phyloP scores from a whole-genome alignment of 768 basidiomycete genomes.

The Collybiopsis luxurians region DNA sequence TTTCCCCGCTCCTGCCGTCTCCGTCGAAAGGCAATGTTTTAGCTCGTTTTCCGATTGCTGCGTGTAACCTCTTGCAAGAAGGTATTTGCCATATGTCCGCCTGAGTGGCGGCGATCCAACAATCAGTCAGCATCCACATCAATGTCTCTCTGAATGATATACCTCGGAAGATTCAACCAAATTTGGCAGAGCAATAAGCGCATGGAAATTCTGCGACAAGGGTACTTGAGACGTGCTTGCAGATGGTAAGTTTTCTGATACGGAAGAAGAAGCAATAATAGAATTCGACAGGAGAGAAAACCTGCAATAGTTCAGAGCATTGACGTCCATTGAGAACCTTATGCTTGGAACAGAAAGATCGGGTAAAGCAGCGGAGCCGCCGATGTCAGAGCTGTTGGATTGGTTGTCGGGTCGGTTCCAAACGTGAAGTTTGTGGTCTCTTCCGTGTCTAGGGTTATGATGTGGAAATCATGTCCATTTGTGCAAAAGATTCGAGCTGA shows the following conservation, averaged over 20 bases:
- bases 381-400: conserved; percentile 39
- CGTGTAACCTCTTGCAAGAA: conserved; percentile 65
- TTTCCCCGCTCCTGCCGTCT: conserved; percentile 45
- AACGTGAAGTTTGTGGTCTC: conserved; percentile 84
- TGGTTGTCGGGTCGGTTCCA: conserved; percentile 56
- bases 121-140: not conserved
- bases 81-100: conserved; percentile 89
- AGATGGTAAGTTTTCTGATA: not conserved
- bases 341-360: conserved; percentile 49
- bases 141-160: conserved; percentile 14
- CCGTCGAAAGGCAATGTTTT: conserved; percentile 32
- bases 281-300: conserved; percentile 61
- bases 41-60: conserved; percentile 71
- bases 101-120: conserved; percentile 37
- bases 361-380: conserved; percentile 55
- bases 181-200: conserved; percentile 81
- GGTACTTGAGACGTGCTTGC: not conserved
- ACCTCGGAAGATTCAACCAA: conserved; percentile 86
- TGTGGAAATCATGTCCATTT: not conserved
- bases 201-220: conserved; percentile 18
- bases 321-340: conserved; percentile 78
- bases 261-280: not conserved
- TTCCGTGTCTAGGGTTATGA: conserved; percentile 56
- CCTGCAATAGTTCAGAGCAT: conserved; percentile 91
- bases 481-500: conserved; percentile 11